Evolutionary conservation across 108 stramenopile genomes (phyloP), one percentile per base, ranked within the genome.

Genomic region (Parmales sp.): DNA sequence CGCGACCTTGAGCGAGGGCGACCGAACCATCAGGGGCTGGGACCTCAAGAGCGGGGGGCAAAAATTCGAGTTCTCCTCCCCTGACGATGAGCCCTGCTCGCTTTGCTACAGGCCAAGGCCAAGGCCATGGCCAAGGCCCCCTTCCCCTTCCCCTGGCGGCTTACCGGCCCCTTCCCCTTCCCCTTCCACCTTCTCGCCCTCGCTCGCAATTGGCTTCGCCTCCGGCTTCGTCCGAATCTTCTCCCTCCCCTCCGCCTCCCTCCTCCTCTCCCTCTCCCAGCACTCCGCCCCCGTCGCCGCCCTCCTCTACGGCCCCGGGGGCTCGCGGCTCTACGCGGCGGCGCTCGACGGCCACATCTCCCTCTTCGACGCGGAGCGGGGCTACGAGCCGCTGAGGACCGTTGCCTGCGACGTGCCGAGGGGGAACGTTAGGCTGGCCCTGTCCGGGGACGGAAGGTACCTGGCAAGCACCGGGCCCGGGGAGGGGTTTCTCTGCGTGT

Each of bases 1-100:
- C n/a, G n/a, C n/a, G n/a, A n/a, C n/a, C n/a, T n/a, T n/a, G n/a
- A n/a, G n/a, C n/a, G n/a, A n/a, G n/a, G n/a, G n/a, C n/a, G 74
- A 80, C 68, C 25, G 43, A 18, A 76, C 72, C 18, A 36, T 77
- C 29, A 68, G 85, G 6, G 76, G 82, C 11, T 86, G 85, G 85
- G 39, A 65, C 39, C 36, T 71, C n/a, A 44, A 22, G 0, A 39
- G 36, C 4, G 78, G 80, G 1, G 29, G 19, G 34, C 85, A 83
- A 69, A 54, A 41, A 34, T 70, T 67, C 68, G 82, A 86, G 66
- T 83, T 86, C 49, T 41, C 65, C 63, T 65, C 13, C 64, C 37
- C 45, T 36, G 19, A 22, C 18, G 60, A 37, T 31, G 39, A 16
- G 1, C 23, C 44, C 2, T 25, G 20, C 11, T 11, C 5, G 39